phyloP scores from a whole-genome alignment of 225 moss, liverwort and hornwort species.

The Bryoerythrophyllum caledonicum region DNA sequence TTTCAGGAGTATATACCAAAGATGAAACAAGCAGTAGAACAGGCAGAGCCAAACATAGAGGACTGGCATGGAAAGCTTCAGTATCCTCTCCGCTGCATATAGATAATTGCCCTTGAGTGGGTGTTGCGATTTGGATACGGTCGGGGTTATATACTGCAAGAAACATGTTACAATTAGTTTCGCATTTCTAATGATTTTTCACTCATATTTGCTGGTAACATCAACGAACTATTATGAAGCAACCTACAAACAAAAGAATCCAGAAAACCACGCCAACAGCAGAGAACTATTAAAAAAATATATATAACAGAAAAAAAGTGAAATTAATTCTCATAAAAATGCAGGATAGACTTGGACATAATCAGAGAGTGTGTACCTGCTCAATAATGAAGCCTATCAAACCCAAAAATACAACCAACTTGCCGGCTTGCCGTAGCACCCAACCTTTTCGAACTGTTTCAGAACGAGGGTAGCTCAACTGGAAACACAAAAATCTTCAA shows the following conservation, averaged over 20 bases:
- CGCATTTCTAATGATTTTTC: not conserved
- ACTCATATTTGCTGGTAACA: not conserved
- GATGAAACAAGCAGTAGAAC: slow-evolving; percentile 98
- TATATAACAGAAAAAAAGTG: not conserved
- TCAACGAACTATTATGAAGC: not conserved
- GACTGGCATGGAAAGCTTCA: slow-evolving; percentile 93
- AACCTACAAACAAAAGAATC: slow-evolving; percentile 14
- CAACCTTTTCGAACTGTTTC: slow-evolving; percentile 78
- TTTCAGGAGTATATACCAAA: slow-evolving; percentile 55
- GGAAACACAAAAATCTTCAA: slow-evolving; percentile 34
- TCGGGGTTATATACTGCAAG: slow-evolving; percentile 94
- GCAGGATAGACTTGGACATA: not conserved
- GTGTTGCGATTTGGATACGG: slow-evolving; percentile 83
- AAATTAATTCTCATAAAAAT: not conserved
- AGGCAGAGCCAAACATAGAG: slow-evolving; percentile 97
- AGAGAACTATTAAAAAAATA: not conserved
- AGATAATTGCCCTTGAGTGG: slow-evolving; percentile 90
- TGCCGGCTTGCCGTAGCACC: slow-evolving; percentile 78
- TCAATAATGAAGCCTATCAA: slow-evolving; percentile 94
- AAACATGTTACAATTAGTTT: not conserved
- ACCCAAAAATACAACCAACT: slow-evolving; percentile 80
- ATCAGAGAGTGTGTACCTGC: slow-evolving; percentile 48
- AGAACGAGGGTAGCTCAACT: slow-evolving; percentile 85
- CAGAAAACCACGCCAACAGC: not conserved
- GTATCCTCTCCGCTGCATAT: slow-evolving; percentile 77